A percentile compares a stretch with the other conserved stretches of the same genome.
phyloP scores from a whole-genome alignment of 805 yeast genomes.

The Starmerella riodocensis region DNA sequence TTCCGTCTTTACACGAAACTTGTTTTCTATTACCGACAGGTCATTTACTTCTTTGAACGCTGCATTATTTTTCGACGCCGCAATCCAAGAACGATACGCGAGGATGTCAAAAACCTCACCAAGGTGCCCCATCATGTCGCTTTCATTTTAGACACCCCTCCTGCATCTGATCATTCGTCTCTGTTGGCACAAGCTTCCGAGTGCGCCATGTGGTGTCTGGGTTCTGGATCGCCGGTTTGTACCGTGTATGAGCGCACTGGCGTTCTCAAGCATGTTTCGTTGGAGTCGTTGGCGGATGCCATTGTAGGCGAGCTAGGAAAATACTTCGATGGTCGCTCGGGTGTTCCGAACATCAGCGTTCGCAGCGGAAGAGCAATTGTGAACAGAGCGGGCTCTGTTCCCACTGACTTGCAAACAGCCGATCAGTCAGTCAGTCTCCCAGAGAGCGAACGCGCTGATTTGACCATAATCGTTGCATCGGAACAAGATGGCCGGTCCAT shows the following conservation, averaged over 20 bases:
- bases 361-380: slow-evolving; percentile 6
- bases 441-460: slow-evolving; percentile 12
- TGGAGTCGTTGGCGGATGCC: slow-evolving; percentile 37
- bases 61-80: slow-evolving; percentile 20
- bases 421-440: background rate
- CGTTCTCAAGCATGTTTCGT: slow-evolving; percentile 33
- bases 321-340: slow-evolving; percentile 50
- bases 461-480: slow-evolving; percentile 56
- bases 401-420: background rate
- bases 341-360: slow-evolving; percentile 7
- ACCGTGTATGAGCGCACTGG: slow-evolving; percentile 75
- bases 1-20: background rate
- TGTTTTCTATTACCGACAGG: slow-evolving; percentile 6
- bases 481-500: slow-evolving; percentile 79
- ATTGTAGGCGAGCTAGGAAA: slow-evolving; percentile 45
- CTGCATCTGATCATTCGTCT: slow-evolving; percentile 80
- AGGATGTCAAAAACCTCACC: slow-evolving; percentile 40
- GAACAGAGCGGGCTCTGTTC: slow-evolving; percentile 1
- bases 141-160: slow-evolving; percentile 58
- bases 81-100: slow-evolving; percentile 74
- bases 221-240: slow-evolving; percentile 66
- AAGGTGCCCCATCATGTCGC: slow-evolving; percentile 73
- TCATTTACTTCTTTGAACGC: slow-evolving; percentile 16
- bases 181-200: slow-evolving; percentile 35
- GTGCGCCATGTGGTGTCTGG: slow-evolving; percentile 77